These are phyloP conservation scores for Neurospora sp. DNA, from an alignment of 495 filamentous ascomycete genomes.

Conservation along the genomic window DNA sequence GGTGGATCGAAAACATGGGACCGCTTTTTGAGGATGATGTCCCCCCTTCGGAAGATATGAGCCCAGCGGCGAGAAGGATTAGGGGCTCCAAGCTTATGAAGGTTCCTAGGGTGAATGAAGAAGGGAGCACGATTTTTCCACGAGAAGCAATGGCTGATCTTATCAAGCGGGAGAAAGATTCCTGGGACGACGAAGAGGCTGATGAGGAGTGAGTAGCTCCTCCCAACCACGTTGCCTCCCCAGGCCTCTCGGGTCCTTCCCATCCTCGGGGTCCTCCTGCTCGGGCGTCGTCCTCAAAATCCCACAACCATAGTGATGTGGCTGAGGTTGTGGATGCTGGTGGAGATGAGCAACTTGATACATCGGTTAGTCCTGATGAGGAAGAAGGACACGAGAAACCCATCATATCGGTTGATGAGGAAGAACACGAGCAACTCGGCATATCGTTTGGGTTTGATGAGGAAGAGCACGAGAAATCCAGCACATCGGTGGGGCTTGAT, in stretches of 20 bases:
- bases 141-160: constrained; percentile 37
- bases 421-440: neutral
- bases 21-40: constrained; percentile 71
- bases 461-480: neutral
- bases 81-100: constrained; percentile 18
- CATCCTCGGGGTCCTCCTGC: neutral
- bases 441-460: neutral
- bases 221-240: neutral
- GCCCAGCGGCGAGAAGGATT: neutral
- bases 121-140: constrained; percentile 53
- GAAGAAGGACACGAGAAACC: neutral
- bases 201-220: constrained; percentile 29
- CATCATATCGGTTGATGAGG: neutral
- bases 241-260: neutral
- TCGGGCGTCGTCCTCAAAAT: neutral
- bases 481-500: neutral
- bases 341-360: neutral
- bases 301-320: neutral
- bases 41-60: neutral
- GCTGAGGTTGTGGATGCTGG: neutral
- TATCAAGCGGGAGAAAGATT: constrained; percentile 61
- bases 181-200: constrained; percentile 65
- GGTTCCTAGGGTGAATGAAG: constrained; percentile 34
- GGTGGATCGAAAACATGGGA: constrained; percentile 82
- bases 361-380: neutral